Base-by-base conservation (phyloP, 1,139 yeast genomes). In the Kurtzmaniella quercitrusa region DNA sequence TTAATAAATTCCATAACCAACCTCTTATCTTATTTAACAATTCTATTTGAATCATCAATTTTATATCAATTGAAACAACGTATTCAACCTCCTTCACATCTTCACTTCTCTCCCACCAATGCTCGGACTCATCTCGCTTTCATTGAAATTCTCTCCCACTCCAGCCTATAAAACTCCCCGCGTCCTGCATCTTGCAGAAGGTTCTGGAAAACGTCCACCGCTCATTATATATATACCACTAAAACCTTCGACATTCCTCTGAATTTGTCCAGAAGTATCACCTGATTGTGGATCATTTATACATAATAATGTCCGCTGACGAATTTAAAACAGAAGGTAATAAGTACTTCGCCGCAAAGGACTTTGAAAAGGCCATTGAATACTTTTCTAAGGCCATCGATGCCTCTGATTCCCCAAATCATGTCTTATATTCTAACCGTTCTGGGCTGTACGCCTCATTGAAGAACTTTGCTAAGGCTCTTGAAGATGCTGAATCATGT, bases 401-500 rank as follows among this genome's bases (percentile, higher is more conserved):
- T 38, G 88, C 80, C n/a, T 83, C 95, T 0, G 69, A 82, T 38
- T 54, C 73, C 12, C 95, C 96, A 51, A 89, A 88, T 62, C 97
- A 91, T 61, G 97, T 93, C 19, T 74, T 93, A 46, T 89, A 73
- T 61, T 88, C 97, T 43, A 93, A 93, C 68, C 82, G 98, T 63
- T 89, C 97, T n/a, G 98, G 95, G 9, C 78, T 88, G 44, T 84
- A 84, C 56, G 86, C 97, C 3, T 87, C 96, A 12, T 66, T 84
- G 66, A 83, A 83, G 59, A 67, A 88, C 53, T 93, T 82, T 57
- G 64, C 66, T 30, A 70, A 82, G 48, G 98, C 98, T 2, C 71
- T 88, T 47, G 70, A 74, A 44, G 98, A 93, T 62, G 98, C 98
- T 20, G 68, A 86, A 49, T 79, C 84, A 57, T 85, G 96, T 66